Base-by-base conservation (phyloP, 768 basidiomycete species). In the Panellus pusillus region DNA sequence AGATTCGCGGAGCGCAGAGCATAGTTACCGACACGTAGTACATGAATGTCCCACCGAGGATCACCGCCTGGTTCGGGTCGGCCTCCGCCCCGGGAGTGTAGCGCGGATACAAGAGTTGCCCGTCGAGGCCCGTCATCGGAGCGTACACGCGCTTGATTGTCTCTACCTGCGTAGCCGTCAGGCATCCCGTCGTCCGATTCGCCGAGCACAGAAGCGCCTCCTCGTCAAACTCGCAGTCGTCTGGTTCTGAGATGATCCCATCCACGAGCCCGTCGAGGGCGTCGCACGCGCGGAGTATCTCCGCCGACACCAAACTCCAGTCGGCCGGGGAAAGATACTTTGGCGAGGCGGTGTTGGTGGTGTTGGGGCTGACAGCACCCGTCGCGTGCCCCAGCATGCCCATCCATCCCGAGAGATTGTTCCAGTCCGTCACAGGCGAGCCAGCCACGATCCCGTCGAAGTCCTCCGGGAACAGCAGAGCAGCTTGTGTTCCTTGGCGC, bases 361-460 rank as follows among this genome's bases (percentile, higher is more conserved):
- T 43, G 27, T 36, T 36, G 24, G 46, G 11, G 32, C 52, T 54
- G 14, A 35, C 32, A 9, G 32, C 32, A 15, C 36, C 20, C 17
- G 28, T 19, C 44, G 53, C 29, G 20, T 18, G 54, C 29, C 27
- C 29, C 12, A 47, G 14, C 14, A 47, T 35, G 29, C 46, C 46
- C 2, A 28, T 6, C 49, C 29, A 29, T 17, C 48, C 41, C 35
- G 9, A 12, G n/a, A 55, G 49, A 15, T 44, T 17, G 28, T 40
- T 54, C 36, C 31, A 48, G 15, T 37, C 37, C 3, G 27, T 61
- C 11, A 61, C 64, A 6, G 65, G 65, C 18, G 64, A 35, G 1
- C 65, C 65, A 19, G 62, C 61, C 17, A 66, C 54, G 24, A 65
- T 50, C 19, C 62, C 65, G 46, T 65, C 62, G 42, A 65, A 66